These are phyloP conservation scores for Antitrichia curtipendula DNA, from an alignment of 225 moss, liverwort and hornwort genomes.

Conservation along the genomic window DNA sequence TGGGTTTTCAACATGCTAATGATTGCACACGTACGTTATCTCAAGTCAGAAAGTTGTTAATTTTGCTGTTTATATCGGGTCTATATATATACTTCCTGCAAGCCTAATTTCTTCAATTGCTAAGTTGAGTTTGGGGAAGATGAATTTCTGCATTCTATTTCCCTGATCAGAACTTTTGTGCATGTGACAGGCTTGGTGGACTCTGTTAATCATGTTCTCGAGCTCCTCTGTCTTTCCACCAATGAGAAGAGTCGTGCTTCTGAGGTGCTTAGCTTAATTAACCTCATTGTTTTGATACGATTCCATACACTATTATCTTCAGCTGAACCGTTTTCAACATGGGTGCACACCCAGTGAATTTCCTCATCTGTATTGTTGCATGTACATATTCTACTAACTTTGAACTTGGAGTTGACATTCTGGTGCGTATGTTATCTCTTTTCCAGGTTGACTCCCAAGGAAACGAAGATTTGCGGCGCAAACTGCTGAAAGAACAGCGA, in stretches of 20 bases:
- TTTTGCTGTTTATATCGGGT: not conserved
- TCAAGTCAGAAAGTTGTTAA: not conserved
- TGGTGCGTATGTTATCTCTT: not conserved
- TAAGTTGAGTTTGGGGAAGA: not conserved
- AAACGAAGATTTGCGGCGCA: conserved; percentile 54
- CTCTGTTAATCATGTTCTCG: conserved; percentile 53
- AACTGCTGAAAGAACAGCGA: conserved; percentile 58
- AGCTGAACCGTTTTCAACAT: not conserved
- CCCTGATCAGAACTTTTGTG: not conserved
- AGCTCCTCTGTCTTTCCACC: conserved; percentile 38
- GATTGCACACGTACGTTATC: conserved; percentile 64
- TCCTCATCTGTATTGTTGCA: not conserved
- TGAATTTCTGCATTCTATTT: not conserved
- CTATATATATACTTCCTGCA: not conserved
- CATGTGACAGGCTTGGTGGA: conserved; percentile 70
- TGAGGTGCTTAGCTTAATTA: conserved; percentile 12
- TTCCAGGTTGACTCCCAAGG: conserved; percentile 6
- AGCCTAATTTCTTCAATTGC: not conserved
- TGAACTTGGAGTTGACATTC: not conserved
- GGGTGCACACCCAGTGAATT: not conserved
- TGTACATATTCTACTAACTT: not conserved
- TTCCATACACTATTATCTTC: not conserved
- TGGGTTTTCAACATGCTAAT: conserved; percentile 37
- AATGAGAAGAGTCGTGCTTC: conserved; percentile 16
- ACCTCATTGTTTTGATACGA: not conserved